phyloP scores from a whole-genome alignment of 768 basidiomycete genomes.

The Hemileccinum rubropunctum region DNA sequence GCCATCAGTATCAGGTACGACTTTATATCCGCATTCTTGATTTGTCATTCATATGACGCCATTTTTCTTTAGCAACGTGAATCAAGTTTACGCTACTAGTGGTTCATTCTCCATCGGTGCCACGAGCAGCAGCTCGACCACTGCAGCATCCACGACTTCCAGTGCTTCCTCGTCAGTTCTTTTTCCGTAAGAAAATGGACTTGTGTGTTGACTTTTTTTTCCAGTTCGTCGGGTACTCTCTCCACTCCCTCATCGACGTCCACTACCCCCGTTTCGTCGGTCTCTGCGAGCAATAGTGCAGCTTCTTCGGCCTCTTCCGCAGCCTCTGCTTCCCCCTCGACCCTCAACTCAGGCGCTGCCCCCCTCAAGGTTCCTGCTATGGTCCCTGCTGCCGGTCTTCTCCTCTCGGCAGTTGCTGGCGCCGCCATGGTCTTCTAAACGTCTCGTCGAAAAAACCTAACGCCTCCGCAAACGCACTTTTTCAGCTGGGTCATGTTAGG shows the following conservation, averaged over 20 bases:
- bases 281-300: neutral
- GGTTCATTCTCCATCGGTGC: constrained; percentile 42
- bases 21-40: neutral
- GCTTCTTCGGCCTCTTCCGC: constrained; percentile 20
- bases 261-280: constrained; percentile 8
- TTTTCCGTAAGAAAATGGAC: too few relatives aligned
- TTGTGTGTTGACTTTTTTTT: neutral
- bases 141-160: constrained; percentile 14
- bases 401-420: constrained; percentile 49
- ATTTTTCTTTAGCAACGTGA: constrained; percentile 37
- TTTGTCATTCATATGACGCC: neutral
- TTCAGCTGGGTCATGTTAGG: neutral
- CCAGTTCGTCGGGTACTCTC: neutral
- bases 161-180: constrained; percentile 7
- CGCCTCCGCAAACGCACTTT: neutral
- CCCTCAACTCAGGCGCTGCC: constrained; percentile 26
- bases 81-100: constrained; percentile 39
- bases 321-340: constrained; percentile 22
- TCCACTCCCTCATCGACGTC: constrained; percentile 7
- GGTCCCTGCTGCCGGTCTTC: constrained; percentile 34
- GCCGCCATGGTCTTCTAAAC: constrained; percentile 45
- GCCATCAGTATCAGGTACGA: constrained; percentile 43
- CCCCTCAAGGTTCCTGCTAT: constrained; percentile 33
- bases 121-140: constrained; percentile 2
- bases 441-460: constrained; percentile 5